These are phyloP conservation scores for Plasmodium inui DNA, from an alignment of 169 alveolate genomes.

Conservation along the genomic window DNA sequence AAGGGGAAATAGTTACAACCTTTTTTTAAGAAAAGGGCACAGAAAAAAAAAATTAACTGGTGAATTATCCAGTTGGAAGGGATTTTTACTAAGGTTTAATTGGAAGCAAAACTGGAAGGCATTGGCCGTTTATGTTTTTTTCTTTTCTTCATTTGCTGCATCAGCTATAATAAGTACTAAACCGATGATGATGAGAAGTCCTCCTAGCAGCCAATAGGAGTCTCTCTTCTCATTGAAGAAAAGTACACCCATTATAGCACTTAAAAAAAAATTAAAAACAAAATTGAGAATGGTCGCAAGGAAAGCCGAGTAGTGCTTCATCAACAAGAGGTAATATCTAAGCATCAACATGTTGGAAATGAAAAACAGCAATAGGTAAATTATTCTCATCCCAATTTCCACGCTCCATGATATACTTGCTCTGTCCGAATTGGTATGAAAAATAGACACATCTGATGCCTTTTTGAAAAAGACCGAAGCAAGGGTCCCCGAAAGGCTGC, in stretches of 20 bases:
- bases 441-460: conserved; percentile 31
- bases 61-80: neutral
- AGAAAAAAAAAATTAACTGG: neutral
- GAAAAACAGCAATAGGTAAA: conserved; percentile 28
- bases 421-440: neutral
- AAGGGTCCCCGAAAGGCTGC: conserved; percentile 54
- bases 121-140: neutral
- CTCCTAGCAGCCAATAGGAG: conserved; percentile 49
- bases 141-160: conserved; percentile 42
- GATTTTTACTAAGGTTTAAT: neutral
- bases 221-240: conserved; percentile 53
- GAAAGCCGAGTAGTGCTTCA: conserved; percentile 64
- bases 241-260: conserved; percentile 56
- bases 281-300: conserved; percentile 52
- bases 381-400: conserved; percentile 27
- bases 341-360: conserved; percentile 50
- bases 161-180: conserved; percentile 36
- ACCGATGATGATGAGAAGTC: conserved; percentile 25
- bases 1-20: neutral
- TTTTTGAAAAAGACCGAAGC: conserved; percentile 71
- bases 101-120: neutral
- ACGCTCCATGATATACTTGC: conserved; percentile 9
- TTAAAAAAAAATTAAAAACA: conserved; percentile 46
- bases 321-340: conserved; percentile 43
- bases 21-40: neutral